Base-by-base conservation (phyloP, 805 yeast species). In the Wickerhamomyces subpelliculosus region DNA sequence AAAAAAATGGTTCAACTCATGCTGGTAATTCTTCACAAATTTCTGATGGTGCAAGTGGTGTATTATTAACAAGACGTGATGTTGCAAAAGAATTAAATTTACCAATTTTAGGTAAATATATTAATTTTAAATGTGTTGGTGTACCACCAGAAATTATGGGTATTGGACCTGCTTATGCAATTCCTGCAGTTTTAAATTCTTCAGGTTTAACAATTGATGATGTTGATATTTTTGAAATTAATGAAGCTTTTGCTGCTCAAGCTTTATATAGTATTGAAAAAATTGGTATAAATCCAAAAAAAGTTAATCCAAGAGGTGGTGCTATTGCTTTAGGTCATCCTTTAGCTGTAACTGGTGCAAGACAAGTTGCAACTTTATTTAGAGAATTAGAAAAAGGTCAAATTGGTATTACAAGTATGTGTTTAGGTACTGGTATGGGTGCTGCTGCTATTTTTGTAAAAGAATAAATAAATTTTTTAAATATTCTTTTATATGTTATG, bases 61-160 rank as follows among this genome's bases (percentile, higher is more conserved):
- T 84, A 2, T 61, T 90, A 40, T 70, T 90, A 43, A 83, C 86
- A 69, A 78, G 89, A 59, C 77, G 97, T 62, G 82, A 87, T 16
- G 70, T 83, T 41, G 98, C 98, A 18, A 78, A 83, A 60, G 65
- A 72, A 51, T 64, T 80, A 41, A 80, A 82, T 28, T 71, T 84
- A 50, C 80, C 84, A 39, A 78, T 87, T 43, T 53, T 82, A 41
- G 98, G 81, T 45, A 85, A 84, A 67, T 90, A 76, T 51, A 78
- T 88, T 45, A 82, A 80, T 50, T 80, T 85, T 54, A 75, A 82
- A 49, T 68, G 80, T 29, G 90, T 84, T 40, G 98, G 98, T 52
- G 96, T 89, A 33, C 96, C 97, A 39, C 97, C 97, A 18, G 95
- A 87, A 64, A 77, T 89, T 44, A 90, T 90, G 98, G 98, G 97